Percentiles rank a stretch among this genome's conserved stretches.
These are phyloP conservation scores for Cyclotella atomus DNA, from an alignment of 108 stramenopile species.

Conservation along the genomic window DNA sequence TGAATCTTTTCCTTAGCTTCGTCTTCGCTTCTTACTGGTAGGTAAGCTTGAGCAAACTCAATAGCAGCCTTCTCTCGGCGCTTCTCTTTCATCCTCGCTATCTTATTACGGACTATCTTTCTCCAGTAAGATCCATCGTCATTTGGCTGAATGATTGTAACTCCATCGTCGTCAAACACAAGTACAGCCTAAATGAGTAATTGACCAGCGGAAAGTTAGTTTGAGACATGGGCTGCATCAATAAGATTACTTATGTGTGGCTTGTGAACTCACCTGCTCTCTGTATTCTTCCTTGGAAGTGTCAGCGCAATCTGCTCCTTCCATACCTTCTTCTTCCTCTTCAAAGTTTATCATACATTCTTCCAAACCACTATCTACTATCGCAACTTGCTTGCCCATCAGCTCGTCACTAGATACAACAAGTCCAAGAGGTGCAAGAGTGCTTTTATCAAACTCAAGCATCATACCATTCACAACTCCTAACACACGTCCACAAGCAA, in stretches of 20 bases:
- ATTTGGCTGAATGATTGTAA: constrained; percentile 71
- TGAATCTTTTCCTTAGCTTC: constrained; percentile 52
- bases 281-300: constrained; percentile 22
- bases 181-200: constrained; percentile 33
- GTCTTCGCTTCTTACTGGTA: constrained; percentile 38
- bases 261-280: constrained; percentile 38
- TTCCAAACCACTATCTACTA: constrained; percentile 49
- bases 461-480: constrained; percentile 79
- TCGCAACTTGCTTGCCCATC: constrained; percentile 55
- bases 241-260: background rate
- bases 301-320: constrained; percentile 55
- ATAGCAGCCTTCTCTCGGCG: constrained; percentile 72
- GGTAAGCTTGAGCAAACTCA: constrained; percentile 51
- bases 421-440: constrained; percentile 72
- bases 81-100: constrained; percentile 68
- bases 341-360: constrained; percentile 53
- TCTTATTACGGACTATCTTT: constrained; percentile 74
- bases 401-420: constrained; percentile 64
- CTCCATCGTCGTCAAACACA: constrained; percentile 47
- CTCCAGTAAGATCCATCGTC: constrained; percentile 78
- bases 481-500: constrained; percentile 62
- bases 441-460: constrained; percentile 74
- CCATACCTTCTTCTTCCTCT: constrained; percentile 48
- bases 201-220: background rate
- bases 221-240: background rate